Conservation (phyloP, 2,329 filamentous ascomycete species). For the Arthrobotrys musiformis region DNA sequence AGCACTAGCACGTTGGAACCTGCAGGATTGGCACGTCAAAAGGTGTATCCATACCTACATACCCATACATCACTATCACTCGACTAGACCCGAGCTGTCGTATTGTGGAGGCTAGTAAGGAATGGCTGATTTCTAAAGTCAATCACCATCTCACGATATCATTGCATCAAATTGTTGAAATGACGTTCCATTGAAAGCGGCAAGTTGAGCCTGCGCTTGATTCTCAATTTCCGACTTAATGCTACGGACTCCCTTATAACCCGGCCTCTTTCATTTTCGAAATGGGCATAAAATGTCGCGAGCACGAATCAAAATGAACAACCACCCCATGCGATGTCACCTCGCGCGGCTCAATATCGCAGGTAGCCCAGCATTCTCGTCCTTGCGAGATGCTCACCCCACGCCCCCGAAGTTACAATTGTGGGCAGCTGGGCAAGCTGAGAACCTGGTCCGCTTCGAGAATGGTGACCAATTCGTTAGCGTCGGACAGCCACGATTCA, state of each 20-base stretch:
- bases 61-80: not conserved
- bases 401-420: slow-evolving; percentile 19
- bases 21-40: slow-evolving; percentile 7
- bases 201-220: slow-evolving; percentile 27
- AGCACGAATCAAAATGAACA: slow-evolving; percentile 25
- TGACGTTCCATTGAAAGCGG: slow-evolving; percentile 19
- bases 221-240: slow-evolving; percentile 31
- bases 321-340: slow-evolving; percentile 51
- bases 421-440: slow-evolving; percentile 1
- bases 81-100: not conserved
- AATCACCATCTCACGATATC: slow-evolving; percentile 15
- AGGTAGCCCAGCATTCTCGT: slow-evolving; percentile 36
- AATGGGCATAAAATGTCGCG: slow-evolving; percentile 4
- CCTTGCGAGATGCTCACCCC: slow-evolving; percentile 36
- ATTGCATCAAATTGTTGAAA: slow-evolving; percentile 13
- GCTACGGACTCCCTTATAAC: slow-evolving; percentile 17
- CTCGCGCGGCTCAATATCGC: slow-evolving; percentile 50
- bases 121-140: slow-evolving; percentile 5
- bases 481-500: slow-evolving; percentile 34
- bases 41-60: not conserved
- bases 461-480: slow-evolving; percentile 25
- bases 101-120: not conserved
- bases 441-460: slow-evolving; percentile 34
- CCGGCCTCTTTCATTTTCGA: slow-evolving; percentile 13
- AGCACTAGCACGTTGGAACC: not conserved